Evolutionary conservation across 345 rosid species (phyloP), one percentile per base, ranked within the genome.

Genomic region (Jatropha curcas): DNA sequence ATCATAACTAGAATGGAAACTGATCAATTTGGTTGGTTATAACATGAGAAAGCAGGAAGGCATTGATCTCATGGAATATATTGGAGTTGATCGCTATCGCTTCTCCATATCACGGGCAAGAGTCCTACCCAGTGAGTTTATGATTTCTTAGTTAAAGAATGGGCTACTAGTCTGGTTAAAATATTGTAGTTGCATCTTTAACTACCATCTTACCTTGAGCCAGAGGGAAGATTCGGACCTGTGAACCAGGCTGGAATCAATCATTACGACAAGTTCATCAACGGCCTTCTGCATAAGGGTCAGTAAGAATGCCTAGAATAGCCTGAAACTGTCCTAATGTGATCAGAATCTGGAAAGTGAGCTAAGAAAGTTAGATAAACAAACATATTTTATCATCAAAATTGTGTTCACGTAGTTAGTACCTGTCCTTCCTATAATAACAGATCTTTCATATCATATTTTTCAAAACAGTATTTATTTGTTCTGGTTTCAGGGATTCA

Each of bases 21-120:
- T 72, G 70, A 73, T 45, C 59, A 48, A 22, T 28, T 58, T 68
- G 7, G 24, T 80, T 71, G 62, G 34, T 43, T 41, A 7, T 37
- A 48, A 28, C 24, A 16, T 45, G 65, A 53, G 51, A 46, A 63
- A 79, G 45, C 84, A 90, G 94, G 90, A 88, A 60, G 98, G 90
- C 57, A 58, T 88, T 60, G 81, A 81, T 53, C 80, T 88, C 37
- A 90, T 89, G 98, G 76, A 71, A 11, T 60, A 66, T 33, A 82
- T 90, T 30, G 93, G 94, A 41, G 87, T 84, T 61, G 80, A 86
- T 68, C 87, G 91, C 82, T 91, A 88, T 53, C 82, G 94, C 25
- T 88, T 93, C 77, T 91, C 95, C 17, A 87, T 89, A 65, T 89
- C 98, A 46, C 89, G 95, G 98, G 86, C 97, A 8, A 81, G 97